These are phyloP conservation scores for Globisporangium splendens DNA, from an alignment of 352 stramenopile species.

Conservation along the genomic window DNA sequence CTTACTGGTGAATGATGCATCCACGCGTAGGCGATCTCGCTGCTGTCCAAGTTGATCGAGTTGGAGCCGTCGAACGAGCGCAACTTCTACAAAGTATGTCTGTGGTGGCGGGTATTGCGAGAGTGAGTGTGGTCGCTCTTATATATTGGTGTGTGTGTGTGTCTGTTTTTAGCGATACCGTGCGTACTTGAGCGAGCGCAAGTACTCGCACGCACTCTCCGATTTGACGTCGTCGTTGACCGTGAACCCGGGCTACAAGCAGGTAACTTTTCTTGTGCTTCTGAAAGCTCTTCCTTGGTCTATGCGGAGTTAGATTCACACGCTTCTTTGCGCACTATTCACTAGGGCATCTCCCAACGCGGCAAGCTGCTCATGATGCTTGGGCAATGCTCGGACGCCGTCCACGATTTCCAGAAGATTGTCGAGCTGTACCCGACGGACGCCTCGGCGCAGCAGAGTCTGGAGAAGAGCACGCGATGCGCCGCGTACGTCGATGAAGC, in stretches of 20 bases:
- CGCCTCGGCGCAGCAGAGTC: slow-evolving; percentile 34
- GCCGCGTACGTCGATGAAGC: slow-evolving; percentile 61
- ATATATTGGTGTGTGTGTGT: neutral
- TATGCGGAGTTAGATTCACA: no score
- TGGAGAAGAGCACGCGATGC: slow-evolving; percentile 65
- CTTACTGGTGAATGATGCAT: no score
- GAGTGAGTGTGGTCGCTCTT: neutral
- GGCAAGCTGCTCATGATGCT: slow-evolving; percentile 81
- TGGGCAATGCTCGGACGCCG: slow-evolving; percentile 57
- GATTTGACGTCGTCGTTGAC: slow-evolving; percentile 67
- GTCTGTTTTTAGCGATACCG: slow-evolving; percentile 39
- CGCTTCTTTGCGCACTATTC: neutral
- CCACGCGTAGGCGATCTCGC: slow-evolving; percentile 49
- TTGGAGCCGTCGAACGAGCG: slow-evolving; percentile 74
- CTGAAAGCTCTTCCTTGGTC: no score
- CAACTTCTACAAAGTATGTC: slow-evolving; percentile 72
- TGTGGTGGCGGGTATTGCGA: neutral
- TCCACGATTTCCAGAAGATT: slow-evolving; percentile 51
- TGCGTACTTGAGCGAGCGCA: slow-evolving; percentile 77
- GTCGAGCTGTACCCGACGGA: slow-evolving; percentile 69
- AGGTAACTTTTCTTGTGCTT: slow-evolving; percentile 15
- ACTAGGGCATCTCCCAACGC: slow-evolving; percentile 55
- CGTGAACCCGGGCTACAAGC: slow-evolving; percentile 78
- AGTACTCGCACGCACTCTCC: slow-evolving; percentile 67
- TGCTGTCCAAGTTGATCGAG: slow-evolving; percentile 80